Conservation (phyloP, 2,329 filamentous ascomycete species). For the Alternaria sp. region DNA sequence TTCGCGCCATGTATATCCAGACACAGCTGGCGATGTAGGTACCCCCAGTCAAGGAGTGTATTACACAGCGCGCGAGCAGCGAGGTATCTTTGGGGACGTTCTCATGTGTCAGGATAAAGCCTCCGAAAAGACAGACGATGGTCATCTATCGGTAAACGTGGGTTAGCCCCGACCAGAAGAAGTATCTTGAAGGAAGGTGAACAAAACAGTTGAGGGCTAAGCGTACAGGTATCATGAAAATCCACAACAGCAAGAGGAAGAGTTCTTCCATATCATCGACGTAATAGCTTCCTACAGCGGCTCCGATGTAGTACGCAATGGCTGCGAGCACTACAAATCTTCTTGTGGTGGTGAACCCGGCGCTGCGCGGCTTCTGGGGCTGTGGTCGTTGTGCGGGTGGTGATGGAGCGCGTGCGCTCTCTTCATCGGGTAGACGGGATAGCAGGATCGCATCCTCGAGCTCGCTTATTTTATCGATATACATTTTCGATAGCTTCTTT, state of each 20-base stretch:
- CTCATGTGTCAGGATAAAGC: neutral
- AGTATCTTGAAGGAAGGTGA: neutral
- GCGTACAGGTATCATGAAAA: neutral
- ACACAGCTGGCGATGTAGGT: neutral
- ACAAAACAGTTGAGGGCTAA: accelerated
- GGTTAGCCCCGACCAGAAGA: neutral
- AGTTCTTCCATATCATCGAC: neutral
- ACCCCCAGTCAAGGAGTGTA: neutral
- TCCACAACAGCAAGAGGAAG: neutral
- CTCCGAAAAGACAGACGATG: neutral
- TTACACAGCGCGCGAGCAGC: neutral
- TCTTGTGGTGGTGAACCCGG: neutral
- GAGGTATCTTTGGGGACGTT: neutral
- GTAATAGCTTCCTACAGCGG: neutral
- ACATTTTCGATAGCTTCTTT: neutral
- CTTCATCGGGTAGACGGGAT: neutral
- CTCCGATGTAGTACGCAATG: neutral
- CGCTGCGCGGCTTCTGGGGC: neutral
- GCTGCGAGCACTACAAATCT: neutral
- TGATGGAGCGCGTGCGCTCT: neutral
- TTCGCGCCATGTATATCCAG: neutral
- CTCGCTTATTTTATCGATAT: neutral
- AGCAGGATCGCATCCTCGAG: neutral
- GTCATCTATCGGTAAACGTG: neutral
- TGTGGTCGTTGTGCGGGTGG: neutral